phyloP scores from a whole-genome alignment of 2,329 filamentous ascomycete species.

The Apiospora rasikravindrae region DNA sequence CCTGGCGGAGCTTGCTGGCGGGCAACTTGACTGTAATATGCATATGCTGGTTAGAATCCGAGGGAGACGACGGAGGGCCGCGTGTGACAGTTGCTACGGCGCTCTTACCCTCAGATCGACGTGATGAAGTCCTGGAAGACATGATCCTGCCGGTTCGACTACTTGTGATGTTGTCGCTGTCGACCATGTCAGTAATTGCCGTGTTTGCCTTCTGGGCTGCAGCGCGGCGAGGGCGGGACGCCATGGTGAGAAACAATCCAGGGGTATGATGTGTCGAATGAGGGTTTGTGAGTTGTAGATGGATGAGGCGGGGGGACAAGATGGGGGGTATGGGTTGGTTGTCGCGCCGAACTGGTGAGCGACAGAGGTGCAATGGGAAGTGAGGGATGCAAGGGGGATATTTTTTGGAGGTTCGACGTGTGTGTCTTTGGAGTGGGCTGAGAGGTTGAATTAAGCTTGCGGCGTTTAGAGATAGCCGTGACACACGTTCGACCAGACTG shows the following conservation, averaged over 20 bases:
- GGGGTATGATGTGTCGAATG: conserved; percentile 16
- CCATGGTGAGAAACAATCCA: conserved; percentile 30
- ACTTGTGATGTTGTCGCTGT: conserved; percentile 49
- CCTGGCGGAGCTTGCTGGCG: conserved; percentile 57
- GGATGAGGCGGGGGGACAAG: conserved; percentile 15
- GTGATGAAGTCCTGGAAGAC: conserved; percentile 49
- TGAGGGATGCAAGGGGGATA: not conserved
- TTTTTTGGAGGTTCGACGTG: conserved; percentile 15
- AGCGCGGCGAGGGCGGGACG: conserved; percentile 45
- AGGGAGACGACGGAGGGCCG: conserved; percentile 51
- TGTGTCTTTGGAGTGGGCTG: conserved; percentile 11
- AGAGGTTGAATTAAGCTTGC: conserved; percentile 19
- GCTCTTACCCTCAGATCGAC: conserved; percentile 54
- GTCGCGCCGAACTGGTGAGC: not conserved
- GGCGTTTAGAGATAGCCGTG: conserved; percentile 14
- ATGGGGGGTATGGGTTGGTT: conserved; percentile 2
- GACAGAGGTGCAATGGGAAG: conserved; percentile 9
- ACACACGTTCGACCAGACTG: conserved; percentile 17
- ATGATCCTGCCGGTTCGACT: conserved; percentile 48
- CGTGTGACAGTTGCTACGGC: conserved; percentile 49
- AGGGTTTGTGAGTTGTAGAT: not conserved
- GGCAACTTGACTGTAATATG: conserved; percentile 59
- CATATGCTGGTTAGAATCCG: conserved; percentile 50
- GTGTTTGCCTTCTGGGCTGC: conserved; percentile 51
- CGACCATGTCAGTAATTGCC: conserved; percentile 57